These are phyloP conservation scores for Butyriboletus loyo DNA, from an alignment of 768 basidiomycete species.

Conservation along the genomic window DNA sequence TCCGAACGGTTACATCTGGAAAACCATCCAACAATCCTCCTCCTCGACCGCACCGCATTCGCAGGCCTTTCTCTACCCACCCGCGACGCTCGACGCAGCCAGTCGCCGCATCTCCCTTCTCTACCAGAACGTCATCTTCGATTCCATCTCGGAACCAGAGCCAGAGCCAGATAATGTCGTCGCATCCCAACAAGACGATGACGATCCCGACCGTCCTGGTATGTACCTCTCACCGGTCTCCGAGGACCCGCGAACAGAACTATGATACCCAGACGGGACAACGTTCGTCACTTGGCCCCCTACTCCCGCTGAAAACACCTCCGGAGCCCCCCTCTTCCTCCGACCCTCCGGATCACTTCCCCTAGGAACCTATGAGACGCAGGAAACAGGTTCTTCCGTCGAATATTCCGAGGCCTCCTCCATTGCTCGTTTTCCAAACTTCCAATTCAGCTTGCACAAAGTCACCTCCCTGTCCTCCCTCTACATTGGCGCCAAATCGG, in stretches of 20 bases:
- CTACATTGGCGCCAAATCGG: conserved; percentile 26
- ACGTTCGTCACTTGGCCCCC: conserved; percentile 60
- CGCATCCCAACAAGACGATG: conserved; percentile 18
- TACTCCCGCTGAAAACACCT: conserved; percentile 33
- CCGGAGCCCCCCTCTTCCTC: conserved; percentile 25
- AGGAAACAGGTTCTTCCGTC: conserved; percentile 45
- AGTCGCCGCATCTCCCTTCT: conserved; percentile 66
- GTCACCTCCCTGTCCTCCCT: conserved; percentile 50
- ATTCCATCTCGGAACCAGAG: conserved; percentile 36
- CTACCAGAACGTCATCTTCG: conserved; percentile 73
- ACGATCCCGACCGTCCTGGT: conserved; percentile 14
- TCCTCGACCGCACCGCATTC: neutral
- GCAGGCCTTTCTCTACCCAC: conserved; percentile 34
- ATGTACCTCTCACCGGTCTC: conserved; percentile 4
- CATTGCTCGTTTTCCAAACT: conserved; percentile 68
- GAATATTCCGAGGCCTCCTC: conserved; percentile 67
- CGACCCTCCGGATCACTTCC: conserved; percentile 28
- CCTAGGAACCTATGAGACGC: conserved; percentile 36
- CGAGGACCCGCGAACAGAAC: conserved; percentile 4
- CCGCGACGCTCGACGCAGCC: conserved; percentile 61
- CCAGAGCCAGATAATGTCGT: conserved; percentile 17
- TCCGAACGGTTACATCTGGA: conserved; percentile 43
- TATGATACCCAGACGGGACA: conserved; percentile 38
- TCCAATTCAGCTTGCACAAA: conserved; percentile 66
- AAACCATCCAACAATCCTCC: conserved; percentile 34